Conservation (phyloP, 2,329 filamentous ascomycete genomes). For the Botrytis tulipae region DNA sequence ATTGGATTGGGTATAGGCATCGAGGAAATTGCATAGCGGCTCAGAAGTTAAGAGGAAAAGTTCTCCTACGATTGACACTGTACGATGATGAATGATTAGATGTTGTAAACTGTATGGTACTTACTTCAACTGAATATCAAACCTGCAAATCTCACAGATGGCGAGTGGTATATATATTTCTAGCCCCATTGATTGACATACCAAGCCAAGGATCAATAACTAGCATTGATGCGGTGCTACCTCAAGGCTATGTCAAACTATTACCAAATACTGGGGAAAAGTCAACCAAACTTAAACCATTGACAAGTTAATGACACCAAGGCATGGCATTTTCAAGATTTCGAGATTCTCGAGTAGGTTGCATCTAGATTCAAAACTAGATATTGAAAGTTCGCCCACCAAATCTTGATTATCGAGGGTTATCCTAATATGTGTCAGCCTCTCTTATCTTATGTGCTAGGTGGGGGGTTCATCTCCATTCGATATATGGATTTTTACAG, state of each 20-base stretch:
- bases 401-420: neutral
- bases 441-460: neutral
- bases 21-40: constrained; percentile 6
- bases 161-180: neutral
- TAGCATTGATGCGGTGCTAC: neutral
- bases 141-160: neutral
- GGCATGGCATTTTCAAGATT: neutral
- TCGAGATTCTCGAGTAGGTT: neutral
- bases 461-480: neutral
- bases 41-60: neutral
- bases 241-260: neutral
- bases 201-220: neutral
- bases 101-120: neutral
- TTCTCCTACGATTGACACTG: neutral
- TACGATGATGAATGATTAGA: neutral
- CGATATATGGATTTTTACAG: neutral
- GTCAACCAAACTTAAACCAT: neutral
- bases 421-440: neutral
- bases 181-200: neutral
- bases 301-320: neutral
- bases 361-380: neutral
- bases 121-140: neutral
- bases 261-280: neutral
- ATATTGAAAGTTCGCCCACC: neutral
- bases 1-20: neutral